phyloP scores from a whole-genome alignment of 2,329 filamentous ascomycete species.

The Davidsoniella neocaledoniae region DNA sequence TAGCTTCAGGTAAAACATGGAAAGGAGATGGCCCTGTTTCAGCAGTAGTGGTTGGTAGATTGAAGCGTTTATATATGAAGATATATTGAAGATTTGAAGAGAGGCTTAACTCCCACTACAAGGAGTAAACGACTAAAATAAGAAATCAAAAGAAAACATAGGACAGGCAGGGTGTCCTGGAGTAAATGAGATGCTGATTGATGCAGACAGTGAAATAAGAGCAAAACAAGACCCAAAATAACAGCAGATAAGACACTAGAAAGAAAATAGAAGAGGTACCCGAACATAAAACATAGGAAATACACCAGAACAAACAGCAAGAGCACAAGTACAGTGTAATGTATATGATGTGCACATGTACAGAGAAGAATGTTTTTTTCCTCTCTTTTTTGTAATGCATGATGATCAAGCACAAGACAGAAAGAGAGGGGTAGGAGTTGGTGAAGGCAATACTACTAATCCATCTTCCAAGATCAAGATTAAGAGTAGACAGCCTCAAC shows the following conservation, averaged over 20 bases:
- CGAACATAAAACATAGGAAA: background rate
- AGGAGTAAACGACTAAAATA: background rate
- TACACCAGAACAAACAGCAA: conserved; percentile 1
- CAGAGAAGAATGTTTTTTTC: background rate
- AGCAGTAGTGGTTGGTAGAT: background rate
- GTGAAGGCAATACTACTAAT: background rate
- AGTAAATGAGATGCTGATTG: background rate
- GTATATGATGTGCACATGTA: conserved; percentile 1
- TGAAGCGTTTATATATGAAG: background rate
- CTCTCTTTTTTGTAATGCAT: background rate
- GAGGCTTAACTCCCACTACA: background rate
- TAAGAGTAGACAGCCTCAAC: conserved; percentile 12
- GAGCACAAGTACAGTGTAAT: conserved; percentile 8
- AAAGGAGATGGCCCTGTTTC: background rate
- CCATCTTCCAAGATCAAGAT: background rate
- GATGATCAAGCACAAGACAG: background rate
- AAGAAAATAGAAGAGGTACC: background rate
- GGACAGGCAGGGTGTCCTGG: background rate
- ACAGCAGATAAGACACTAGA: background rate
- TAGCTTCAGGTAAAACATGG: too few species aligned
- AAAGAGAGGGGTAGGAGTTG: background rate
- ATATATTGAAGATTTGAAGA: background rate
- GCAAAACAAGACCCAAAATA: background rate
- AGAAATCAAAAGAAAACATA: background rate
- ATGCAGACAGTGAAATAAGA: background rate